Percentiles rank a stretch among this genome's conserved stretches.
phyloP scores from a whole-genome alignment of 2,329 filamentous ascomycete genomes.

The Stagonosporopsis cucurbitacearum region DNA sequence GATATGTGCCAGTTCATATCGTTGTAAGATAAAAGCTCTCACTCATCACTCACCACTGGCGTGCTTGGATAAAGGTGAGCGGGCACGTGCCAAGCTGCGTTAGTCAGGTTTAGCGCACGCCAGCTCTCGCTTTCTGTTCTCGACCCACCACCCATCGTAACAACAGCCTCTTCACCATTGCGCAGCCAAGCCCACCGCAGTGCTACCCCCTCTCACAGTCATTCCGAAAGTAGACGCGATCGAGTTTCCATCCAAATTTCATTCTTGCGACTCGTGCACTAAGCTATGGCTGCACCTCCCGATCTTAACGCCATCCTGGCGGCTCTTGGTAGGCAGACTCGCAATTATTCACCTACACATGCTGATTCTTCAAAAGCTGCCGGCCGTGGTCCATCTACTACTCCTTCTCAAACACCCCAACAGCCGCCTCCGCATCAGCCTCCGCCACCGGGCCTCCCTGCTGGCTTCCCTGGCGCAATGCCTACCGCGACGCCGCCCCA shows the following conservation, averaged over 20 bases:
- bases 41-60: not conserved
- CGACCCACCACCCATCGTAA: conserved; percentile 20
- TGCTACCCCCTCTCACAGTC: not conserved
- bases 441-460: conserved; percentile 53
- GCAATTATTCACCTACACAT: not conserved
- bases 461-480: conserved; percentile 53
- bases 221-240: conserved; percentile 4
- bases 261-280: conserved; percentile 6
- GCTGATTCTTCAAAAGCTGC: conserved; percentile 47
- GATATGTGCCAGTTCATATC: not conserved
- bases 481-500: conserved; percentile 51
- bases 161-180: conserved; percentile 18
- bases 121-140: conserved; percentile 22
- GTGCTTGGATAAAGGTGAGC: conserved; percentile 9
- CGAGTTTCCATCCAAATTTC: not conserved
- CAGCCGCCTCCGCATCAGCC: conserved; percentile 51
- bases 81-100: conserved; percentile 9
- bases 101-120: conserved; percentile 6
- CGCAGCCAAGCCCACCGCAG: conserved; percentile 13
- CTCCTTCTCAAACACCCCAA: conserved; percentile 55
- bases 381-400: conserved; percentile 54
- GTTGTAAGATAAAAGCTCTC: not conserved
- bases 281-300: conserved; percentile 44
- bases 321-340: conserved; percentile 43
- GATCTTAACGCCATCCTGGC: conserved; percentile 50